Evolutionary conservation across 1,284 basidiomycete genomes (phyloP).

Genomic region (Thelephora terrestris): DNA sequence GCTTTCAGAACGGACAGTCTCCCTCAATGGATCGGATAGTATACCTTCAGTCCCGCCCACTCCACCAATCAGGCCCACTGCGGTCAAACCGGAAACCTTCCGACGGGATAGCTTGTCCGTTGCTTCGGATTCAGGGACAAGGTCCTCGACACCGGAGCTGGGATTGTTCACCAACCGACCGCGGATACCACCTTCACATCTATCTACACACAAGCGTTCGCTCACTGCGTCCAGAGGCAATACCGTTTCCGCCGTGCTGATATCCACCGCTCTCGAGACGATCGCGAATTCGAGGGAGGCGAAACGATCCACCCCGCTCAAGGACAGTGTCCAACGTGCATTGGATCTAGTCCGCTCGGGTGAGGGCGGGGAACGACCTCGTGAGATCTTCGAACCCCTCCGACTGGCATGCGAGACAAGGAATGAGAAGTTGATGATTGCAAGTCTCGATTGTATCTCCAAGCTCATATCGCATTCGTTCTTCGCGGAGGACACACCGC

Average conservation of each 20-base stretch:
- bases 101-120: too few relatives aligned
- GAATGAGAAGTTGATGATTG: conserved; percentile 86
- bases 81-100: too few relatives aligned
- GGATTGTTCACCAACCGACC: neutral
- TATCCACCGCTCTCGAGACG: conserved; percentile 80
- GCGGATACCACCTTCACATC: conserved; percentile 16
- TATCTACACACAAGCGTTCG: conserved; percentile 39
- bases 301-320: conserved; percentile 71
- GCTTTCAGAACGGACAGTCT: too few relatives aligned
- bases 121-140: too few relatives aligned
- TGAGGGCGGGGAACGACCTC: conserved; percentile 58
- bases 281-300: conserved; percentile 88
- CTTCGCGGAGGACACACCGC: conserved; percentile 61
- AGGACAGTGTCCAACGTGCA: conserved; percentile 74
- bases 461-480: conserved; percentile 96
- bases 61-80: too few relatives aligned
- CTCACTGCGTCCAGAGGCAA: conserved; percentile 64
- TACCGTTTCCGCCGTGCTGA: conserved; percentile 67
- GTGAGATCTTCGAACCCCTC: conserved; percentile 88
- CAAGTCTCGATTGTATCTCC: conserved; percentile 90
- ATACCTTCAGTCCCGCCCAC: too few relatives aligned
- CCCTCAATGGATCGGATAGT: too few relatives aligned
- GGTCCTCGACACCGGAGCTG: too few relatives aligned
- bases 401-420: conserved; percentile 90
- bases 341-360: conserved; percentile 74